These are phyloP conservation scores for Elasticomyces elasticus DNA, from an alignment of 495 filamentous ascomycete species.

Conservation along the genomic window DNA sequence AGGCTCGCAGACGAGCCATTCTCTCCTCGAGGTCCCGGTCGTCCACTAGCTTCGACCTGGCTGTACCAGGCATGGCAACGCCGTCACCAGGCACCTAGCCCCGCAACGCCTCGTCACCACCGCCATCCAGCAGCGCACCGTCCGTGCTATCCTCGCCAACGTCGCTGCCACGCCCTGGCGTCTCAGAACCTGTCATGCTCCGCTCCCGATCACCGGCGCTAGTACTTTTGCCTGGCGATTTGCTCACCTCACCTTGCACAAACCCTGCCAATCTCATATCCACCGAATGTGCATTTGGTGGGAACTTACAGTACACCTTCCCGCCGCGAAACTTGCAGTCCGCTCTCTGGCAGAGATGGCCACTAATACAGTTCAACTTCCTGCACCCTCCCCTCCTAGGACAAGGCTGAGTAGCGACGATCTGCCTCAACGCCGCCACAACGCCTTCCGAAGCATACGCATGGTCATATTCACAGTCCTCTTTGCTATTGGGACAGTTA, in stretches of 20 bases:
- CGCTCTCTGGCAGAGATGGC: slow-evolving; percentile 27
- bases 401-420: slow-evolving; percentile 20
- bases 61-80: no score
- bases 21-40: no score
- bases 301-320: slow-evolving; percentile 15
- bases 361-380: slow-evolving; percentile 16
- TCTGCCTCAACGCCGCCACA: slow-evolving; percentile 16
- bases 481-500: slow-evolving; percentile 12
- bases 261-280: slow-evolving; percentile 7
- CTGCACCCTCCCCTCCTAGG: slow-evolving; percentile 21
- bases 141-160: not conserved
- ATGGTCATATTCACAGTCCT: slow-evolving; percentile 25
- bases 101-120: not conserved
- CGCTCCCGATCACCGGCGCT: not conserved
- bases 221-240: not conserved
- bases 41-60: no score
- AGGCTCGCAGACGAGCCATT: no score
- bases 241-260: not conserved
- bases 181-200: not conserved
- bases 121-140: slow-evolving; percentile 5
- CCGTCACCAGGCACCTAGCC: not conserved
- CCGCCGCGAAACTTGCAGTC: slow-evolving; percentile 13
- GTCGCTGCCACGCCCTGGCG: not conserved
- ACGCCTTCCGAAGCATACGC: slow-evolving; percentile 8
- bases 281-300: not conserved